A percentile compares a stretch with the other conserved stretches of the same genome.
phyloP scores from a whole-genome alignment of 768 basidiomycete species.

The Steccherinum ochraceum region DNA sequence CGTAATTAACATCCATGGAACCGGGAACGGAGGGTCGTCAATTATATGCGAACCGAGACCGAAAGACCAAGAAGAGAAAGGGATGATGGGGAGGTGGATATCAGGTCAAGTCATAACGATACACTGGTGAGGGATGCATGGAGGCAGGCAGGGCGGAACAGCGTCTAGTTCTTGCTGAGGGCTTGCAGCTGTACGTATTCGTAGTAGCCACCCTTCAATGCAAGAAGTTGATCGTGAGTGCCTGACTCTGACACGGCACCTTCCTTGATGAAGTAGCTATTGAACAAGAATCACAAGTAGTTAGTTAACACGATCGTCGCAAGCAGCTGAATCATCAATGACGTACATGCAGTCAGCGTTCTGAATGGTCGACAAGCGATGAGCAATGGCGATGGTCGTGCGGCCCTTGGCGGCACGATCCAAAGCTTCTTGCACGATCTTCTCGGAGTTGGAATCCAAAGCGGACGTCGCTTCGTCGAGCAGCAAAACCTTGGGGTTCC shows the following conservation, averaged over 20 bases:
- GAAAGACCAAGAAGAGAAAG: too few relatives aligned
- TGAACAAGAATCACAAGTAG: conserved; percentile 3
- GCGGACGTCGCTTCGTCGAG: conserved; percentile 39
- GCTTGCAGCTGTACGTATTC: conserved; percentile 89
- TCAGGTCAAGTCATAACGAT: not conserved
- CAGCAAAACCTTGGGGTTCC: conserved; percentile 26
- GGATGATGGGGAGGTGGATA: not conserved
- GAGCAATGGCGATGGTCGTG: conserved; percentile 93
- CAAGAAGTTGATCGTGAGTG: conserved; percentile 78
- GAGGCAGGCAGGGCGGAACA: not conserved
- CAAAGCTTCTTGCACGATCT: conserved; percentile 90
- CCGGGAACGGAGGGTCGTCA: too few relatives aligned
- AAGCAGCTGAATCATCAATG: not conserved
- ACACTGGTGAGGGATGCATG: too few relatives aligned
- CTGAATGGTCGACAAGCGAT: conserved; percentile 71
- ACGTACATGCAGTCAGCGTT: conserved; percentile 25
- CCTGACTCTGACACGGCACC: conserved; percentile 81
- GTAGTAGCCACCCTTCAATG: conserved; percentile 63
- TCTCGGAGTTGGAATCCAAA: conserved; percentile 49
- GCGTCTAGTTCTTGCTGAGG: conserved; percentile 24
- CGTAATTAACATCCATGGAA: too few relatives aligned
- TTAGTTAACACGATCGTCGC: not conserved
- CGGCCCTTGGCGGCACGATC: conserved; percentile 90
- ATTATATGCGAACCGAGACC: too few relatives aligned
- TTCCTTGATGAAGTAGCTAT: conserved; percentile 84